Evolutionary conservation across 1,284 basidiomycete species (phyloP).

Genomic region (Ganoderma meredithae): DNA sequence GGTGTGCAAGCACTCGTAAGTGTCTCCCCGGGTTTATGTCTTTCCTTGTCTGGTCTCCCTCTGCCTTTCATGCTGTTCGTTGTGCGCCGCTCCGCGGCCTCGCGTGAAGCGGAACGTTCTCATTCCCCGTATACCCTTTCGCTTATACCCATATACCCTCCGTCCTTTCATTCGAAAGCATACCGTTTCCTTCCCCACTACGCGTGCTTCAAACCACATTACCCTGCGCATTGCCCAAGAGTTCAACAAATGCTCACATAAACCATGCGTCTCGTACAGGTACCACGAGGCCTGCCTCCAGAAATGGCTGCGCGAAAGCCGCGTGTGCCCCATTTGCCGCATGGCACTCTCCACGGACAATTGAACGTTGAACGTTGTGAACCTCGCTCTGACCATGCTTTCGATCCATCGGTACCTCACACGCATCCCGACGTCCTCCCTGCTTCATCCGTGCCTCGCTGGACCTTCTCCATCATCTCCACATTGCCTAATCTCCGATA

Average conservation of each 20-base stretch:
- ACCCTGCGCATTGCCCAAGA: neutral
- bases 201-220: slow-evolving; percentile 3
- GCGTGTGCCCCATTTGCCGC: slow-evolving; percentile 62
- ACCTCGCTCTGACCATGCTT: neutral
- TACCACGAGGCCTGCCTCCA: slow-evolving; percentile 66
- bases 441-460: neutral
- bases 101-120: neutral
- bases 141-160: neutral
- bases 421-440: neutral
- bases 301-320: slow-evolving; percentile 58
- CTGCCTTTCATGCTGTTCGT: neutral
- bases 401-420: neutral
- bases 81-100: neutral
- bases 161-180: slow-evolving; percentile 1
- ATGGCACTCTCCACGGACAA: slow-evolving; percentile 31
- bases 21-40: slow-evolving; percentile 24
- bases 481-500: neutral
- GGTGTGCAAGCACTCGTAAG: slow-evolving; percentile 74
- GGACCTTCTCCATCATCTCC: neutral
- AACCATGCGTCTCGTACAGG: slow-evolving; percentile 35
- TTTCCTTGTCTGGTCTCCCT: neutral
- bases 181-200: slow-evolving; percentile 6
- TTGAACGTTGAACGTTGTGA: slow-evolving; percentile 18
- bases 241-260: slow-evolving; percentile 6
- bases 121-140: slow-evolving; percentile 2